Evolutionary conservation across 495 filamentous ascomycete genomes (phyloP).

Genomic region (Lophiotrema nucula): DNA sequence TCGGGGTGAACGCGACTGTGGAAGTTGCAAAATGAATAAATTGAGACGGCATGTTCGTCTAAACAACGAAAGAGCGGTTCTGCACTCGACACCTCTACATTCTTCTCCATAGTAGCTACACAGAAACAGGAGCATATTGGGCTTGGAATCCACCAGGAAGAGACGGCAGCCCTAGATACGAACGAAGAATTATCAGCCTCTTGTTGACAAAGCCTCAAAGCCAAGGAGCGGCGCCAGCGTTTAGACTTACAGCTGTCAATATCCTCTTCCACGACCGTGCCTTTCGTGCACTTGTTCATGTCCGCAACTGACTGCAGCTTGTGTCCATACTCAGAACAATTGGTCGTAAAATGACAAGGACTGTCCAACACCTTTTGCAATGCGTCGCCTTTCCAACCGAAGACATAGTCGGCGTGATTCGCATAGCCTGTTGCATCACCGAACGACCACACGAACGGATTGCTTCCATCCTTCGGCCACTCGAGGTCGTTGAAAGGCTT

Average conservation of each 20-base stretch:
- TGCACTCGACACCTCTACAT: no score
- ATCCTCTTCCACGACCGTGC: constrained; percentile 46
- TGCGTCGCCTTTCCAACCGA: constrained; percentile 29
- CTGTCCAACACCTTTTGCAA: constrained; percentile 40
- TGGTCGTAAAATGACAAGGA: constrained; percentile 45
- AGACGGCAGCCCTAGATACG: constrained; percentile 6
- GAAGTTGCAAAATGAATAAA: no score
- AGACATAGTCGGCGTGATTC: constrained; percentile 48
- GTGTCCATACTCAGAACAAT: constrained; percentile 37
- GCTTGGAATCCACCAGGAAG: constrained; percentile 15
- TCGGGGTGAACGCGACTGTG: no score
- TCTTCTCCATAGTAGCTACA: not conserved
- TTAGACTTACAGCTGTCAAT: constrained; percentile 50
- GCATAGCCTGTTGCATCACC: constrained; percentile 29
- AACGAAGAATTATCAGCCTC: not conserved
- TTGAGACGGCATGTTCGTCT: no score
- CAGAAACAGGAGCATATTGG: not conserved
- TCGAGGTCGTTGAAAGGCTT: constrained; percentile 21
- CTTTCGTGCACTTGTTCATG: constrained; percentile 49
- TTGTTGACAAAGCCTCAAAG: not conserved
- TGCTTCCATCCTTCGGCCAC: constrained; percentile 25
- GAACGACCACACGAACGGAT: constrained; percentile 32
- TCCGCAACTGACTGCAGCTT: constrained; percentile 47
- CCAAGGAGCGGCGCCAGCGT: not conserved
- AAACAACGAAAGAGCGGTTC: no score